phyloP scores from a whole-genome alignment of 1,284 basidiomycete species.

The Exsudoporus floridanus region DNA sequence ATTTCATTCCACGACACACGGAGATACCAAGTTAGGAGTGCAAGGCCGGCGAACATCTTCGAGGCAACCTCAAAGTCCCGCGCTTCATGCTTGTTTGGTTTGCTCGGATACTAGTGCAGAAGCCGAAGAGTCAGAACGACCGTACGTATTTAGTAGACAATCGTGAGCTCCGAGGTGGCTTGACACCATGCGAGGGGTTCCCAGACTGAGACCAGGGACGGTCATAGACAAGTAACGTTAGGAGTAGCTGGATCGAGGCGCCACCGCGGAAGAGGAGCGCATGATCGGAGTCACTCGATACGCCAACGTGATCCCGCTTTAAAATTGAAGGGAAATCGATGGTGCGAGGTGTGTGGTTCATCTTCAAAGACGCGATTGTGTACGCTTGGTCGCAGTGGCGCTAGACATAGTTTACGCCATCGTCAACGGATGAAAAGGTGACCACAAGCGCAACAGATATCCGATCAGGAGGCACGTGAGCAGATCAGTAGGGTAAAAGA shows the following conservation, averaged over 20 bases:
- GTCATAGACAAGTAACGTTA: background rate
- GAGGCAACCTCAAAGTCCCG: background rate
- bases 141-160: background rate
- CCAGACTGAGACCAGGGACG: background rate
- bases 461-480: background rate
- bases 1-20: background rate
- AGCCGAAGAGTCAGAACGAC: background rate
- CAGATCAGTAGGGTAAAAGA: background rate
- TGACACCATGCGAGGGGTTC: background rate
- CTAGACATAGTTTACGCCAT: background rate
- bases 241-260: slow-evolving; percentile 2
- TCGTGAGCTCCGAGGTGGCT: background rate
- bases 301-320: background rate
- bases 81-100: background rate
- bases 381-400: slow-evolving; percentile 1
- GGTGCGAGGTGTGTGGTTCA: background rate
- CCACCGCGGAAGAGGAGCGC: slow-evolving; percentile 3
- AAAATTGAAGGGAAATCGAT: background rate
- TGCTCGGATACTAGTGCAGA: background rate
- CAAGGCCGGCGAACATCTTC: background rate
- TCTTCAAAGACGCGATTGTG: background rate
- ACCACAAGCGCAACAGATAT: background rate
- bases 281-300: background rate
- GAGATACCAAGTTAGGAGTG: too few species aligned
- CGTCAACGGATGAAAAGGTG: background rate